phyloP scores from a whole-genome alignment of 73 alveolate genomes.

The Paramecium tetraurelia region DNA sequence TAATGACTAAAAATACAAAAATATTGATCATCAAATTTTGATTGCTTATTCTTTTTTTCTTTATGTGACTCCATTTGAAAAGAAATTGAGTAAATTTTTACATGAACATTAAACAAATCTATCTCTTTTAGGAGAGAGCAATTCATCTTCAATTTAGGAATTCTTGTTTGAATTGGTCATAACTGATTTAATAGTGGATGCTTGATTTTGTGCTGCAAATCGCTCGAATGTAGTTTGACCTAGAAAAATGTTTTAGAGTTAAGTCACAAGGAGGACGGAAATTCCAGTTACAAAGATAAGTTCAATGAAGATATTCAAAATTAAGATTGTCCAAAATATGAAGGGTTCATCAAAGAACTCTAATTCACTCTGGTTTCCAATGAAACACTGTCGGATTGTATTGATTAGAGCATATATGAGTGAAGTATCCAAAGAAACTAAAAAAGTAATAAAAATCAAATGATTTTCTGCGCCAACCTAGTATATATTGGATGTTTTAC shows the following conservation, averaged over 20 bases:
- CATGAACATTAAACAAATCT: not conserved
- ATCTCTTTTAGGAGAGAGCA: not conserved
- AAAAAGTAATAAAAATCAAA: constrained; percentile 59
- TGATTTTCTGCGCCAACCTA: constrained; percentile 75
- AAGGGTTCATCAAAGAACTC: not conserved
- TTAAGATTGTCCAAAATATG: not conserved
- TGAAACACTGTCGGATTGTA: not conserved
- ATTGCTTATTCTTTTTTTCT: not conserved
- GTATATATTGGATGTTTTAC: constrained; percentile 31
- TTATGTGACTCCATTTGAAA: not conserved
- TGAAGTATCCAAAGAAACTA: not conserved
- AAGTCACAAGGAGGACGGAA: not conserved
- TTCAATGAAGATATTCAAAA: not conserved
- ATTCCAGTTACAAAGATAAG: not conserved
- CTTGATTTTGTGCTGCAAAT: not conserved
- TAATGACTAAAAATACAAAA: not conserved
- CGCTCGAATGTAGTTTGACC: not conserved
- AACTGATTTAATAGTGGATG: not conserved
- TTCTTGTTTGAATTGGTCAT: not conserved
- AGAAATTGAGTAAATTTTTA: not conserved
- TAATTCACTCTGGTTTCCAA: not conserved
- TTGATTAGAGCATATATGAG: not conserved
- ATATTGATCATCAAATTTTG: not conserved
- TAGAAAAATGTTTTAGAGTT: not conserved
- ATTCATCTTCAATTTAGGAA: not conserved